phyloP scores from a whole-genome alignment of 2,329 filamentous ascomycete species.

The Colletotrichum somersetense region DNA sequence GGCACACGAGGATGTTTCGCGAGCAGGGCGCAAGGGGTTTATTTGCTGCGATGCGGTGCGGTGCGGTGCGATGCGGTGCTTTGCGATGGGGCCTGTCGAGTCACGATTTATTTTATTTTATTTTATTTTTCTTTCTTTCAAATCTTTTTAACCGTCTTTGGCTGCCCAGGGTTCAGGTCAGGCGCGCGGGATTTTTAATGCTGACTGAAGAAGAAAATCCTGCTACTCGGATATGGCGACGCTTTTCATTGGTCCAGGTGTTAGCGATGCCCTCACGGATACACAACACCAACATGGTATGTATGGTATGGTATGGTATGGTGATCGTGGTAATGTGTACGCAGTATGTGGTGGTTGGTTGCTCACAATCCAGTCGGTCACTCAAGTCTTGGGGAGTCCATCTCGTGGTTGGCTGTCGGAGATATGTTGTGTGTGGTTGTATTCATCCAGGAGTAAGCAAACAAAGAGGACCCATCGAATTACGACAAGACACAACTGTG shows the following conservation, averaged over 20 bases:
- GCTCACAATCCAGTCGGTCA: not conserved
- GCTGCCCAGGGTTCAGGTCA: not conserved
- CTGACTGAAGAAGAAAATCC: slow-evolving; percentile 21
- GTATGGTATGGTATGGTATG: not conserved
- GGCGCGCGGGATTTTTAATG: slow-evolving; percentile 34
- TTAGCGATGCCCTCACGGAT: not conserved
- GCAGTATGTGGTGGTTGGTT: not conserved
- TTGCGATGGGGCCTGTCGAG: not conserved
- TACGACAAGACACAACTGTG: not conserved
- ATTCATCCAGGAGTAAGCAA: not conserved
- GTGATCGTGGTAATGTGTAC: not conserved
- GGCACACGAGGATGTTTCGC: not conserved
- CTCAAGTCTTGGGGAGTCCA: not conserved
- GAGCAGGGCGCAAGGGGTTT: not conserved
- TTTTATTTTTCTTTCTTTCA: not conserved
- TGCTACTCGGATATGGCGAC: not conserved
- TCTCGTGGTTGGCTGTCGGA: too few relatives aligned
- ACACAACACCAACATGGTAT: not conserved
- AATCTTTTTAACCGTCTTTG: not conserved
- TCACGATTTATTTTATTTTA: not conserved
- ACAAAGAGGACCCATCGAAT: not conserved
- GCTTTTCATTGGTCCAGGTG: not conserved
- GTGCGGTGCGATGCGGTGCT: not conserved
- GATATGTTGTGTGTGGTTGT: not conserved
- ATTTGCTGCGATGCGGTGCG: not conserved